phyloP scores from a whole-genome alignment of 2,329 filamentous ascomycete species.

The Boeremia lycopersici region DNA sequence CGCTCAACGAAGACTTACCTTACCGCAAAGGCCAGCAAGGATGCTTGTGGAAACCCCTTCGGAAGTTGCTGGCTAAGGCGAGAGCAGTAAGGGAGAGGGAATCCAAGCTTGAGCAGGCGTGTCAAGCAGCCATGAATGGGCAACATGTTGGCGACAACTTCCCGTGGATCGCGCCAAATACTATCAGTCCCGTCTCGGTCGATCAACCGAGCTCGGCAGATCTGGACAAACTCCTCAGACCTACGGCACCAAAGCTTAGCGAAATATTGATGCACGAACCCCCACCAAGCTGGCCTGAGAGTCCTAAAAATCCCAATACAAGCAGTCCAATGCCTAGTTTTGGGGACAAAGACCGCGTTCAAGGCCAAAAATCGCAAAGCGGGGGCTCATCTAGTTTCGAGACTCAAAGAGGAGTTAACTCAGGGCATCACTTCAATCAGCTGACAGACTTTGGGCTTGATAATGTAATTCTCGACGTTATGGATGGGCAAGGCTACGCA shows the following conservation, averaged over 20 bases:
- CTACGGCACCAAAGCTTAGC: slow-evolving; percentile 35
- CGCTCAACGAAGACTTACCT: slow-evolving; percentile 30
- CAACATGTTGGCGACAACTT: slow-evolving; percentile 16
- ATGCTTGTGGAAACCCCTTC: slow-evolving; percentile 68
- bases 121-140: slow-evolving; percentile 32
- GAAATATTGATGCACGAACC: slow-evolving; percentile 26
- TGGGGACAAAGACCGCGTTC: neutral
- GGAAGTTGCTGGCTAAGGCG: slow-evolving; percentile 66
- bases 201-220: slow-evolving; percentile 31
- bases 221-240: slow-evolving; percentile 40
- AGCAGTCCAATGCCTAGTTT: neutral
- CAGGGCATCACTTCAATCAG: slow-evolving; percentile 27
- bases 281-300: slow-evolving; percentile 34
- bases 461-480: slow-evolving; percentile 35
- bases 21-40: slow-evolving; percentile 48
- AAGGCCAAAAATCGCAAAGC: neutral
- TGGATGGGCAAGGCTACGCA: slow-evolving; percentile 23
- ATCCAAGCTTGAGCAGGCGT: slow-evolving; percentile 48
- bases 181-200: slow-evolving; percentile 5
- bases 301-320: slow-evolving; percentile 7
- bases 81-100: slow-evolving; percentile 60
- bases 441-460: slow-evolving; percentile 35
- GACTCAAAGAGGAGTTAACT: neutral
- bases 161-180: slow-evolving; percentile 1
- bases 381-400: neutral